phyloP scores from a whole-genome alignment of 2,329 filamentous ascomycete genomes.

The Colletotrichum falcatum region DNA sequence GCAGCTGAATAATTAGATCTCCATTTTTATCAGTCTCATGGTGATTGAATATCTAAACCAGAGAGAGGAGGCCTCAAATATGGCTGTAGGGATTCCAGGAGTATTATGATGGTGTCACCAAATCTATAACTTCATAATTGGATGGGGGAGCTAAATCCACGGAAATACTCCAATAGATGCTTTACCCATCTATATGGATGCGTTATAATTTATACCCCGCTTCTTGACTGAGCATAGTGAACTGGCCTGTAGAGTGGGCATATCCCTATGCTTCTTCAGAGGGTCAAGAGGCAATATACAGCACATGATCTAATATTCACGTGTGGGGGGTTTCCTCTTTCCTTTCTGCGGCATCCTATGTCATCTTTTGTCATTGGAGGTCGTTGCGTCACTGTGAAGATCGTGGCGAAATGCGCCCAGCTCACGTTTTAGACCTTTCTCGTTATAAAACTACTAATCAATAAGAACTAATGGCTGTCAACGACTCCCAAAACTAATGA shows the following conservation, averaged over 20 bases:
- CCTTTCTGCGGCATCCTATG: too few relatives aligned
- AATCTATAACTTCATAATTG: background rate
- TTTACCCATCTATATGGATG: background rate
- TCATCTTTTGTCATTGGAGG: too few relatives aligned
- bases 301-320: background rate
- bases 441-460: too few relatives aligned
- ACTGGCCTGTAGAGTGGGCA: background rate
- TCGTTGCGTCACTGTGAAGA: too few relatives aligned
- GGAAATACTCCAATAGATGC: too few relatives aligned
- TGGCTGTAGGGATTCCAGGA: background rate
- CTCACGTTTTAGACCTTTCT: too few relatives aligned
- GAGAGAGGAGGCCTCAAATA: too few relatives aligned
- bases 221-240: background rate
- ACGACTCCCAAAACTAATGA: too few relatives aligned
- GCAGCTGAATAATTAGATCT: constrained; percentile 41
- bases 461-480: too few relatives aligned
- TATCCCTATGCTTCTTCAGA: background rate
- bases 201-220: background rate
- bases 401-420: too few relatives aligned
- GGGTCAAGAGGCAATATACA: background rate
- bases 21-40: constrained; percentile 34
- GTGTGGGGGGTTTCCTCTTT: background rate
- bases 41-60: background rate
- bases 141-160: background rate
- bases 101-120: background rate